Conservation (phyloP, 306 rosid genomes). For the Psophocarpus tetragonolobus region DNA sequence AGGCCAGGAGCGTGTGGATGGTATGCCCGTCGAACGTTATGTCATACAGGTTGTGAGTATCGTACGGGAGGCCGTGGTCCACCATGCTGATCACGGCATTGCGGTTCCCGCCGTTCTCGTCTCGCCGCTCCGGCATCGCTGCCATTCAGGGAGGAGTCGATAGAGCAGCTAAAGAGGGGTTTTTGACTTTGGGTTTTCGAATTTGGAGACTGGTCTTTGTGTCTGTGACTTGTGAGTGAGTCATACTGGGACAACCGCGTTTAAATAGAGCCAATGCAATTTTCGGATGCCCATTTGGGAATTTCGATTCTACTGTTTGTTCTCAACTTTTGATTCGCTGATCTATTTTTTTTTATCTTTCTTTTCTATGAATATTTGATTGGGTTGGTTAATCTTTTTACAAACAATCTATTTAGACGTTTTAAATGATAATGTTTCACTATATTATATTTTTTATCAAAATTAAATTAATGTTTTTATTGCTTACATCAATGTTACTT, state of each 20-base stretch:
- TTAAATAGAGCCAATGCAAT: too few species aligned
- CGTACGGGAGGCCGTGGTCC: slow-evolving; percentile 28
- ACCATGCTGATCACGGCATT: not conserved
- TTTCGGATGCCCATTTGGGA: not conserved
- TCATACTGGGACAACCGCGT: too few species aligned
- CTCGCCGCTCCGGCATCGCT: not conserved
- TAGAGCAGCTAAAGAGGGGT: not conserved
- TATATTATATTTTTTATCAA: too few species aligned
- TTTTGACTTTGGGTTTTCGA: not conserved
- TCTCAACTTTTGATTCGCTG: not conserved
- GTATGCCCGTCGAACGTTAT: slow-evolving; percentile 23
- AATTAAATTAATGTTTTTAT: too few species aligned
- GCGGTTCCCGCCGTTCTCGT: not conserved
- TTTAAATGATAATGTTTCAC: too few species aligned
- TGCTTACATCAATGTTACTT: too few species aligned
- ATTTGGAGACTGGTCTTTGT: too few species aligned
- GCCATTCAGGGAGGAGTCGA: not conserved
- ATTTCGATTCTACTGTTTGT: not conserved
- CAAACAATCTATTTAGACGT: too few species aligned
- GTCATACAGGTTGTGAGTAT: slow-evolving; percentile 38
- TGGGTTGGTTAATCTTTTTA: too few species aligned
- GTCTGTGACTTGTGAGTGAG: too few species aligned
- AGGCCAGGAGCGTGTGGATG: slow-evolving; percentile 39
- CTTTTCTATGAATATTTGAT: too few species aligned
- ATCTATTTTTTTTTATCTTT: too few species aligned